Conservation (phyloP, 495 filamentous ascomycete genomes). For the Hamigera avellanea region DNA sequence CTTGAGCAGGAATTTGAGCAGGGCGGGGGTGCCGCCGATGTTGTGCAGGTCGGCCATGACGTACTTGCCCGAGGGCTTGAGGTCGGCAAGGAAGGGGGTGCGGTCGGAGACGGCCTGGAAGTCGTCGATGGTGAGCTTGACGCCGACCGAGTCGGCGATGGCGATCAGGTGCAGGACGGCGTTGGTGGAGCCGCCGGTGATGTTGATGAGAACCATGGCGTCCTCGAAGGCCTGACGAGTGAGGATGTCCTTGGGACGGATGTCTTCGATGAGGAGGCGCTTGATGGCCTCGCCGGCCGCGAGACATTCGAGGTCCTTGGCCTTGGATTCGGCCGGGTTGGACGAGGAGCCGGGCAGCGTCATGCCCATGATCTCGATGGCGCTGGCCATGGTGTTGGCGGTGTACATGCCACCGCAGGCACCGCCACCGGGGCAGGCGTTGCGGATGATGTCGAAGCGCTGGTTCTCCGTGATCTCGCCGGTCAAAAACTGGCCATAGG, state of each 20-base stretch:
- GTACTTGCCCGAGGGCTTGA: slow-evolving; percentile 95
- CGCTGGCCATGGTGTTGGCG: slow-evolving; percentile 95
- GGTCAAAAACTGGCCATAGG: slow-evolving; percentile 88
- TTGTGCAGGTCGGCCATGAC: slow-evolving; percentile 87
- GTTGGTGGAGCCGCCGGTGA: slow-evolving; percentile 93
- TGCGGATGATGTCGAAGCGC: slow-evolving; percentile 86
- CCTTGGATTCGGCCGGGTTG: slow-evolving; percentile 77
- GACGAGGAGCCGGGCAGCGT: slow-evolving; percentile 88
- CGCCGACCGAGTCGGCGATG: slow-evolving; percentile 86
- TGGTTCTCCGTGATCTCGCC: slow-evolving; percentile 85
- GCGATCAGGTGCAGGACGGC: slow-evolving; percentile 95
- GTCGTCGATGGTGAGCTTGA: slow-evolving; percentile 92
- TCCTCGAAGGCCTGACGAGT: slow-evolving; percentile 91
- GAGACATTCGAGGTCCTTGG: slow-evolving; percentile 78
- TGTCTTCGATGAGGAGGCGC: slow-evolving; percentile 76
- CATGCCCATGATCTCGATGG: slow-evolving; percentile 96
- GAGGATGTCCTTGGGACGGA: slow-evolving; percentile 79
- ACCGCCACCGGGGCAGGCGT: slow-evolving; percentile 87
- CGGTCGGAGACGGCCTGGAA: slow-evolving; percentile 91
- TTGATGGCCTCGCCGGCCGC: slow-evolving; percentile 78
- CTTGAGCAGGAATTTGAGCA: slow-evolving; percentile 84
- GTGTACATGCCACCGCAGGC: slow-evolving; percentile 99
- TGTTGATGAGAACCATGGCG: slow-evolving; percentile 90
- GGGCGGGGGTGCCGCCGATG: slow-evolving; percentile 83
- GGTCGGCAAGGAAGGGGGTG: slow-evolving; percentile 85